Evolutionary conservation across 192 early-diverging fungal genomes (phyloP).

Genomic region (Podila horticola): DNA sequence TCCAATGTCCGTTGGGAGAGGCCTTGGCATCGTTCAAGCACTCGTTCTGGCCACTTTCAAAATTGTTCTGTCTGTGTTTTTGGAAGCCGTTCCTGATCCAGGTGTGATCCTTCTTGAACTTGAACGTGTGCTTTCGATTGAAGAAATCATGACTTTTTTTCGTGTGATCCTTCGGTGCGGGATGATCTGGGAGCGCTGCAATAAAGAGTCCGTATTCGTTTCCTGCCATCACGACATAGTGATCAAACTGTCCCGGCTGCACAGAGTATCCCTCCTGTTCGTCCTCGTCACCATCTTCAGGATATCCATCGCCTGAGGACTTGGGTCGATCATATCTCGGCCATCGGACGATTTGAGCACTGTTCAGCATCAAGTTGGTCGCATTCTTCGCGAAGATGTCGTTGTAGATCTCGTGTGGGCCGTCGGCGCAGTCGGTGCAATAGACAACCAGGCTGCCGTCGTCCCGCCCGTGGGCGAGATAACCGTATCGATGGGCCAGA

Average conservation of each 20-base stretch:
- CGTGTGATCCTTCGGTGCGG: neutral
- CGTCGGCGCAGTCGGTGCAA: slow-evolving; percentile 32
- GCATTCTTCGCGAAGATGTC: neutral
- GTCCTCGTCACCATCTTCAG: slow-evolving; percentile 5
- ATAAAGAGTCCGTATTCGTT: slow-evolving; percentile 33
- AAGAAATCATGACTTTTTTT: neutral
- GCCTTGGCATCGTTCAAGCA: slow-evolving; percentile 59
- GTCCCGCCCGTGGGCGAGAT: slow-evolving; percentile 54
- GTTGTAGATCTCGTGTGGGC: slow-evolving; percentile 15
- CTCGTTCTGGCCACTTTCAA: neutral
- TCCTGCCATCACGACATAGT: slow-evolving; percentile 33
- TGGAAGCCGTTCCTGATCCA: slow-evolving; percentile 42
- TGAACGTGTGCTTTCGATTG: slow-evolving; percentile 12
- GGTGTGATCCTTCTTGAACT: slow-evolving; percentile 25
- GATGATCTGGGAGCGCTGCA: slow-evolving; percentile 33
- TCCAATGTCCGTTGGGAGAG: slow-evolving; percentile 57
- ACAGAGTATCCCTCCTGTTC: slow-evolving; percentile 28
- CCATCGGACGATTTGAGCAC: slow-evolving; percentile 42
- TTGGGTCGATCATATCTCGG: slow-evolving; percentile 12
- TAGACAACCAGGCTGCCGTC: slow-evolving; percentile 54
- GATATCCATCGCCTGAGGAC: neutral
- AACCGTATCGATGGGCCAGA: slow-evolving; percentile 57
- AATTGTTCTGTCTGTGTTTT: neutral
- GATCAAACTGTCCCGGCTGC: slow-evolving; percentile 37
- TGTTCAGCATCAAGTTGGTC: slow-evolving; percentile 19